These are phyloP conservation scores for Linderniella brevidens DNA, from an alignment of 257 asterid genomes.

Conservation along the genomic window DNA sequence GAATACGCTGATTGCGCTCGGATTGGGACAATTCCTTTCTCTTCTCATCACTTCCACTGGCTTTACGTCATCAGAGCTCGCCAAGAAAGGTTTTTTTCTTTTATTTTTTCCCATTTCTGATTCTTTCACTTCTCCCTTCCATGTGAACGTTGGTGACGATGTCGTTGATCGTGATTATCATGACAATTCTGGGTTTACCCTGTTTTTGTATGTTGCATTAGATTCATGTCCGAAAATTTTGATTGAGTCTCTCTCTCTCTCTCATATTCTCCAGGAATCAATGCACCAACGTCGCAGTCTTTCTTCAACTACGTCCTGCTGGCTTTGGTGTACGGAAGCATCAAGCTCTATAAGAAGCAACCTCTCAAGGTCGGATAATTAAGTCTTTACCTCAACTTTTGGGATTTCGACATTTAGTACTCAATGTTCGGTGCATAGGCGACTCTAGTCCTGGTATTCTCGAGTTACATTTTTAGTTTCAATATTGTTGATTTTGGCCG, in stretches of 20 bases:
- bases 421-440: too few relatives aligned
- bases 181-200: too few relatives aligned
- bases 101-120: background rate
- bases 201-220: too few relatives aligned
- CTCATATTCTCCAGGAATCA: constrained; percentile 39
- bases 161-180: too few relatives aligned
- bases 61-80: constrained; percentile 81
- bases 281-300: constrained; percentile 97
- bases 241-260: too few relatives aligned
- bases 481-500: too few relatives aligned
- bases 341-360: constrained; percentile 52
- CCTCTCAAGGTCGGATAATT: constrained; percentile 58
- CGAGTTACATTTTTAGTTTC: too few relatives aligned
- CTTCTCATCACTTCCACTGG: constrained; percentile 87
- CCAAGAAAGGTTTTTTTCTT: constrained; percentile 41
- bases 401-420: background rate
- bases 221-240: background rate
- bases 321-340: constrained; percentile 67
- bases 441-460: too few relatives aligned
- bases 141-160: background rate
- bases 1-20: constrained; percentile 52
- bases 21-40: constrained; percentile 72
- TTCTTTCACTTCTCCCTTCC: background rate
- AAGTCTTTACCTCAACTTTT: background rate
- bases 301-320: constrained; percentile 73